Conservation (phyloP, 2,329 filamentous ascomycete species). For the Macrophomina phaseolina region DNA sequence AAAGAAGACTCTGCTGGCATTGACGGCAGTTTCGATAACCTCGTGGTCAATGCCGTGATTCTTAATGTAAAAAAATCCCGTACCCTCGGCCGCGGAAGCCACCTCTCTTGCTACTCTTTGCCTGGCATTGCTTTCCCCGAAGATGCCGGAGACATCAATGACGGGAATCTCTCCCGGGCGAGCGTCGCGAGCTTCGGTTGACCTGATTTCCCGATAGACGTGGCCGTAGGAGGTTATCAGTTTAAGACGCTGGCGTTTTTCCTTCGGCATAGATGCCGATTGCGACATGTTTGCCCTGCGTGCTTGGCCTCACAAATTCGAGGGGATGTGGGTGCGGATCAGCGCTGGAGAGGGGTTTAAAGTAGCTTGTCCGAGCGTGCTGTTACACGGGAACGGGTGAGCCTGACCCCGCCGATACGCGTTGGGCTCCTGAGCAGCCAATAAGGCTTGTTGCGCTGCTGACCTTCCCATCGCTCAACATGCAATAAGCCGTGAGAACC, state of each 20-base stretch:
- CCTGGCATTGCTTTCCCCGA: slow-evolving; percentile 47
- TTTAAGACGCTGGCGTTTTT: slow-evolving; percentile 4
- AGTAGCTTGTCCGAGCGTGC: background rate
- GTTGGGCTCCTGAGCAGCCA: background rate
- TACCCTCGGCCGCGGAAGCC: slow-evolving; percentile 26
- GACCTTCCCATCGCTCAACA: background rate
- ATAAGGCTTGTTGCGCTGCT: background rate
- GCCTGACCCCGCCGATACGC: slow-evolving; percentile 13
- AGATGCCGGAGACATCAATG: slow-evolving; percentile 40
- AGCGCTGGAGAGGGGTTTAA: background rate
- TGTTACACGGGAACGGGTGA: background rate
- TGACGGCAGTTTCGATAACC: slow-evolving; percentile 37
- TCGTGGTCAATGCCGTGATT: slow-evolving; percentile 46
- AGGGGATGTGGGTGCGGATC: background rate
- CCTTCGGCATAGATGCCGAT: background rate
- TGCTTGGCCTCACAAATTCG: background rate
- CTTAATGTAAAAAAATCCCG: slow-evolving; percentile 30
- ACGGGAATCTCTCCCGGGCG: slow-evolving; percentile 45
- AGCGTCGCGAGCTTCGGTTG: slow-evolving; percentile 6
- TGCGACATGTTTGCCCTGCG: background rate
- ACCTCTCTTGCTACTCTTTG: slow-evolving; percentile 43
- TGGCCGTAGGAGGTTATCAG: slow-evolving; percentile 10
- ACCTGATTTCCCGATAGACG: slow-evolving; percentile 8
- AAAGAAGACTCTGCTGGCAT: slow-evolving; percentile 44
- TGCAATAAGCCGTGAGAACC: slow-evolving; percentile 14